phyloP scores from a whole-genome alignment of 169 alveolate species.

The Plasmodium berghei region DNA sequence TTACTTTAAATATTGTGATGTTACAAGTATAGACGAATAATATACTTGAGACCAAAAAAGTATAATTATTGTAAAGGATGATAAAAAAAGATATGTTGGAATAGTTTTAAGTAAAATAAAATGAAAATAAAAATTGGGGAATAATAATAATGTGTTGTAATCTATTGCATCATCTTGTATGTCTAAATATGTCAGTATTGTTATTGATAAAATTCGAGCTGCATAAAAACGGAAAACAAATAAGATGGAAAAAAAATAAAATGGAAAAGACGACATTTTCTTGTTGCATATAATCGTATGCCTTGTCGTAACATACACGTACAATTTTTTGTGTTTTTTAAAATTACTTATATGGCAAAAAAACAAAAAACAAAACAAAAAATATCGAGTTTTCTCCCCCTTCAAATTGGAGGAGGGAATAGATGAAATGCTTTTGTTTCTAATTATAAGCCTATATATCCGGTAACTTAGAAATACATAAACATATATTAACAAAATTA shows the following conservation, averaged over 20 bases:
- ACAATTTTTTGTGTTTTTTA: background rate
- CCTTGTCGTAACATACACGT: background rate
- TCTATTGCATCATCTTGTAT: slow-evolving; percentile 34
- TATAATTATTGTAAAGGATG: slow-evolving; percentile 59
- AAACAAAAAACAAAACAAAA: slow-evolving; percentile 47
- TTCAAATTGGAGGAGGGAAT: slow-evolving; percentile 67
- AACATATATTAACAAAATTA: slow-evolving; percentile 25
- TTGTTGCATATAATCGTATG: too few species aligned
- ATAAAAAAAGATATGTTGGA: slow-evolving; percentile 55
- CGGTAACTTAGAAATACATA: slow-evolving; percentile 36
- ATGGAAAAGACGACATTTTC: too few species aligned
- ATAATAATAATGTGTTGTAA: slow-evolving; percentile 41
- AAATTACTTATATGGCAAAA: slow-evolving; percentile 57
- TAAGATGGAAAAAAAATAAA: too few species aligned
- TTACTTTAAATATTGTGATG: slow-evolving; percentile 49
- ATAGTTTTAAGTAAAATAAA: slow-evolving; percentile 24
- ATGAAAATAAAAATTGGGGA: slow-evolving; percentile 39
- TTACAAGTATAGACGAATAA: slow-evolving; percentile 61
- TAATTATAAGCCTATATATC: slow-evolving; percentile 30
- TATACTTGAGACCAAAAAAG: slow-evolving; percentile 73
- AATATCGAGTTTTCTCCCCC: slow-evolving; percentile 70
- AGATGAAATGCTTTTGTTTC: slow-evolving; percentile 40
- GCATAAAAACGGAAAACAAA: background rate
- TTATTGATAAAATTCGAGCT: slow-evolving; percentile 48
- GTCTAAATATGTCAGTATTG: slow-evolving; percentile 30